These are phyloP conservation scores for Podaxis carcinomalis DNA, from an alignment of 768 basidiomycete genomes.

Conservation along the genomic window DNA sequence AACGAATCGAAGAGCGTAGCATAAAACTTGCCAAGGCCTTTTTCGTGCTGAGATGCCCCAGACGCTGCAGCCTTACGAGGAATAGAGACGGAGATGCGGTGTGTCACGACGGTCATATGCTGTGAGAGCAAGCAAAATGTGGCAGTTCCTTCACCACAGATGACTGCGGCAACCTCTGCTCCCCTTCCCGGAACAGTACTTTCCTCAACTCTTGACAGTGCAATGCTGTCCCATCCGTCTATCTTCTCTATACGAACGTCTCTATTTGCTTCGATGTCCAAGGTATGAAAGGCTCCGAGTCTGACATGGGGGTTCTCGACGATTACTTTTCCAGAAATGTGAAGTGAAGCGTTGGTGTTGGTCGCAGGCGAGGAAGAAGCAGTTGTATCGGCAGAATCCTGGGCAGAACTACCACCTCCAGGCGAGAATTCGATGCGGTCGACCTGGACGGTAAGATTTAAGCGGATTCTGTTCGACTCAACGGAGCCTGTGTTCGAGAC, in stretches of 20 bases:
- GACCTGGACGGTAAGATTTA: constrained; percentile 82
- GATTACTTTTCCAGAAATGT: constrained; percentile 83
- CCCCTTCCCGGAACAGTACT: constrained; percentile 91
- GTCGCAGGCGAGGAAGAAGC: constrained; percentile 29
- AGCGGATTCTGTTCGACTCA: constrained; percentile 83
- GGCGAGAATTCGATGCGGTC: constrained; percentile 79
- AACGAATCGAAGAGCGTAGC: constrained; percentile 83
- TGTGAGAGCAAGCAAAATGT: constrained; percentile 93
- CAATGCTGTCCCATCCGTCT: constrained; percentile 91
- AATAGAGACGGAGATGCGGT: constrained; percentile 83
- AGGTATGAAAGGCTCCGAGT: constrained; percentile 90
- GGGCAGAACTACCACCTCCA: constrained; percentile 29
- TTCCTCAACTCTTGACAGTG: constrained; percentile 77
- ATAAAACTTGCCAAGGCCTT: constrained; percentile 83
- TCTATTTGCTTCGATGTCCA: constrained; percentile 89
- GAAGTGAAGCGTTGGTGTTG: constrained; percentile 54
- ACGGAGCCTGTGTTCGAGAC: constrained; percentile 91
- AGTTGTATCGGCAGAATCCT: constrained; percentile 34
- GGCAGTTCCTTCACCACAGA: constrained; percentile 94
- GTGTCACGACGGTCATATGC: constrained; percentile 92
- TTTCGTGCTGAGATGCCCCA: constrained; percentile 84
- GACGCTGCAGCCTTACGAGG: constrained; percentile 88
- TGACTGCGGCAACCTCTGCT: constrained; percentile 93
- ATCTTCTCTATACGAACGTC: constrained; percentile 86
- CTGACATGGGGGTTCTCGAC: constrained; percentile 87